These are phyloP conservation scores for Flueggea neowawraea DNA, from an alignment of 441 rosid species.

Conservation along the genomic window DNA sequence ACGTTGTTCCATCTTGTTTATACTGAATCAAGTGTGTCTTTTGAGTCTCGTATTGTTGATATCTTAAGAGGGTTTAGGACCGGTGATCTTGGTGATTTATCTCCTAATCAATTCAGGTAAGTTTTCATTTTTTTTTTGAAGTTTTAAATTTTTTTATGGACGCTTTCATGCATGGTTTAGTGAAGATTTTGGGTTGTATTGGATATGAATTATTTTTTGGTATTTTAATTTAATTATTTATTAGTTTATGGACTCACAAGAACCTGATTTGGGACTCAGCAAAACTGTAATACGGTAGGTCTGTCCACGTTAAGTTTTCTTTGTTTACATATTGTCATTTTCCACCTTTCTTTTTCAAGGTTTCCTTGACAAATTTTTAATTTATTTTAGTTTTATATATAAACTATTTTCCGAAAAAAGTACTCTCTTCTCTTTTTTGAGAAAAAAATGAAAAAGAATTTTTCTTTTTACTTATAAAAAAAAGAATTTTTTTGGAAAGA, in stretches of 20 bases:
- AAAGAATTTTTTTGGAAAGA: too few species aligned
- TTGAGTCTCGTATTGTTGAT: constrained; percentile 72
- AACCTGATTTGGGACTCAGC: too few species aligned
- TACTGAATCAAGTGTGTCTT: constrained; percentile 73
- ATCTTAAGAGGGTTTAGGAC: constrained; percentile 59
- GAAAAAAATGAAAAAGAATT: too few species aligned
- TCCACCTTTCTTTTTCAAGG: too few species aligned
- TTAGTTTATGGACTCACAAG: too few species aligned
- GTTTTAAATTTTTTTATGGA: neutral
- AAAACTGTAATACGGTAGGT: too few species aligned
- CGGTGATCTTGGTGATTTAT: constrained; percentile 85
- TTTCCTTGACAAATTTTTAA: neutral
- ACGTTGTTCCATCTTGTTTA: constrained; percentile 74
- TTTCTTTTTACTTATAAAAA: too few species aligned
- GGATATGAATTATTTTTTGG: too few species aligned
- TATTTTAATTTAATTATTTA: too few species aligned
- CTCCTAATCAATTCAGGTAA: constrained; percentile 75
- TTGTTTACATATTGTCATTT: neutral
- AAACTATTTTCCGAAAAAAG: neutral
- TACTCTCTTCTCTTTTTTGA: too few species aligned
- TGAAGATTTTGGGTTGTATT: too few species aligned
- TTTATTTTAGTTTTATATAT: neutral
- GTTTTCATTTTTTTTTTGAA: neutral
- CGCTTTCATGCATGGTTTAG: neutral
- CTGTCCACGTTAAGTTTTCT: neutral